Percentiles rank a stretch among this genome's conserved stretches.
phyloP scores from a whole-genome alignment of 306 rosid species.

The Albizia julibrissin region DNA sequence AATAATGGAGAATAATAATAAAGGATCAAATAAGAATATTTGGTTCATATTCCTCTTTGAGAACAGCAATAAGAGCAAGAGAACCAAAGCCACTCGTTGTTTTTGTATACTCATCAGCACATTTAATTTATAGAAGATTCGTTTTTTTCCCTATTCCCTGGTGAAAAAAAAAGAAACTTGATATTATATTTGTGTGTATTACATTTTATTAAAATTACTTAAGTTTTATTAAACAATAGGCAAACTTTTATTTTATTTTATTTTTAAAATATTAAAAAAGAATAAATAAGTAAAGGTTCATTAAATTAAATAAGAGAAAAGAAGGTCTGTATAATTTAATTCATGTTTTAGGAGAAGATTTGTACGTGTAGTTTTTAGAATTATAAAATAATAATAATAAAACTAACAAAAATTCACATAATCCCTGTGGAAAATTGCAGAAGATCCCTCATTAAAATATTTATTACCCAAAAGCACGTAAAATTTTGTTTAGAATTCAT shows the following conservation, averaged over 20 bases:
- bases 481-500: no score
- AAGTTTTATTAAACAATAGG: neutral
- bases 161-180: no score
- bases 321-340: neutral
- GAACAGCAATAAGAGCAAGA: conserved; percentile 38
- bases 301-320: neutral
- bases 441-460: no score
- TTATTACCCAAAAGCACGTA: no score
- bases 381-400: neutral
- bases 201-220: neutral
- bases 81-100: conserved; percentile 57
- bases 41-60: conserved; percentile 28
- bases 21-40: conserved; percentile 32
- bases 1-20: conserved; percentile 31
- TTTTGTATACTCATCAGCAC: conserved; percentile 30
- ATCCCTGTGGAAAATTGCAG: no score
- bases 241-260: neutral
- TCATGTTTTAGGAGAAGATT: neutral
- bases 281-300: neutral
- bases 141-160: neutral
- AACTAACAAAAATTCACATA: neutral
- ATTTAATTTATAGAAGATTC: neutral
- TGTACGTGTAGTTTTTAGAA: neutral
- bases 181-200: neutral
- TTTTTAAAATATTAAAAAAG: neutral